phyloP scores from a whole-genome alignment of 2,329 filamentous ascomycete genomes.

The Aspergillus cejpii region DNA sequence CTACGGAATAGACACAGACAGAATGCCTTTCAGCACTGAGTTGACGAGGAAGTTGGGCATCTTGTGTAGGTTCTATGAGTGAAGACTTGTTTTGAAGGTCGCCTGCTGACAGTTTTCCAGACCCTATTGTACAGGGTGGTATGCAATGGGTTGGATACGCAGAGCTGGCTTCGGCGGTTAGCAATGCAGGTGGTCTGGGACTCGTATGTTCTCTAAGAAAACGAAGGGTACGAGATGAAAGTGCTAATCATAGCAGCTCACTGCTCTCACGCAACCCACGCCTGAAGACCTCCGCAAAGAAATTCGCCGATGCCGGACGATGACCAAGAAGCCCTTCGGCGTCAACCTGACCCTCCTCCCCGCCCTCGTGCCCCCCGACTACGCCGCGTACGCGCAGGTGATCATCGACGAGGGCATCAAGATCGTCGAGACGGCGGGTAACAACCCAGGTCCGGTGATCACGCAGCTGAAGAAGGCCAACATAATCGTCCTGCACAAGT shows the following conservation, averaged over 20 bases:
- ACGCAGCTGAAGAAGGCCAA: slow-evolving; percentile 73
- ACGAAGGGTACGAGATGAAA: not conserved
- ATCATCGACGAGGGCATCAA: slow-evolving; percentile 88
- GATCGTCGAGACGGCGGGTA: slow-evolving; percentile 89
- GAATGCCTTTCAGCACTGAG: slow-evolving; percentile 59
- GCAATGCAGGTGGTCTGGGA: slow-evolving; percentile 49
- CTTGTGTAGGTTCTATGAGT: slow-evolving; percentile 27
- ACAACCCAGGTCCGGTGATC: slow-evolving; percentile 86
- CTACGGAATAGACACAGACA: slow-evolving; percentile 9
- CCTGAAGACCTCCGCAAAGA: slow-evolving; percentile 89
- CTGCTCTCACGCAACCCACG: slow-evolving; percentile 75
- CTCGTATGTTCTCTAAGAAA: slow-evolving; percentile 37
- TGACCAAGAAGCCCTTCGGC: slow-evolving; percentile 63
- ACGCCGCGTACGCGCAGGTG: slow-evolving; percentile 81
- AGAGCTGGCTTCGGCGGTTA: slow-evolving; percentile 49
- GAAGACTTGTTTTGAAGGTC: not conserved
- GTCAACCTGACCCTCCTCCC: slow-evolving; percentile 95
- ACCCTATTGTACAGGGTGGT: slow-evolving; percentile 46
- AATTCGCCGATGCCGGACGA: slow-evolving; percentile 74
- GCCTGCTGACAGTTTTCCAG: slow-evolving; percentile 22
- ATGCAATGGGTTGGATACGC: slow-evolving; percentile 54
- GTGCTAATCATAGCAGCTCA: slow-evolving; percentile 33
- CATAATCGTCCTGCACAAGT: slow-evolving; percentile 86
- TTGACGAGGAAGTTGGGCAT: slow-evolving; percentile 56
- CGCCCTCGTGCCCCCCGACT: slow-evolving; percentile 82